phyloP scores from a whole-genome alignment of 2,329 filamentous ascomycete species.

The Proliferodiscus dingleyae region DNA sequence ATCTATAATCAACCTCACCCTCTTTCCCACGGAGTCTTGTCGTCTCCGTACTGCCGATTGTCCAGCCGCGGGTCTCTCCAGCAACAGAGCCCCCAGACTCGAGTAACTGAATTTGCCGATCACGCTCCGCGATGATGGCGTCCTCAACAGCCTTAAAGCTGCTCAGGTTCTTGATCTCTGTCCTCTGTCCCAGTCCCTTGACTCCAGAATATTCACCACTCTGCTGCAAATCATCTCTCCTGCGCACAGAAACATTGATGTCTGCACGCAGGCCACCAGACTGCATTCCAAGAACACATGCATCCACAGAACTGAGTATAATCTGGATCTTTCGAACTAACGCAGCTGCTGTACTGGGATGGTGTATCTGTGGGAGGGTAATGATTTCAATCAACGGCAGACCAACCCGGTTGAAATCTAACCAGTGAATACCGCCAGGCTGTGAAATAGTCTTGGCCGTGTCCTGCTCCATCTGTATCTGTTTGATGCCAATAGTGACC shows the following conservation, averaged over 20 bases:
- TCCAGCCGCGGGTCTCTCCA: slow-evolving; percentile 92
- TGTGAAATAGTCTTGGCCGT: slow-evolving; percentile 89
- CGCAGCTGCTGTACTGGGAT: slow-evolving; percentile 80
- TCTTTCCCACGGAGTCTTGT: slow-evolving; percentile 83
- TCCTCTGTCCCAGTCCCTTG: slow-evolving; percentile 71
- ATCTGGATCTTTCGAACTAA: slow-evolving; percentile 85
- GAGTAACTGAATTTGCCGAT: slow-evolving; percentile 78
- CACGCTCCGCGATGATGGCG: slow-evolving; percentile 84
- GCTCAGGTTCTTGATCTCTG: slow-evolving; percentile 95
- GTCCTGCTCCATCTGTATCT: slow-evolving; percentile 96
- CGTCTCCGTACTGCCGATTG: slow-evolving; percentile 77
- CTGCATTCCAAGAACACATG: slow-evolving; percentile 91
- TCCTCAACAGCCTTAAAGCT: slow-evolving; percentile 95
- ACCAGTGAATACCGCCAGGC: slow-evolving; percentile 65
- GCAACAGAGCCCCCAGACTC: slow-evolving; percentile 69
- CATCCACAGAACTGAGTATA: slow-evolving; percentile 72
- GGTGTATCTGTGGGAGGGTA: slow-evolving; percentile 81
- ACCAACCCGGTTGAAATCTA: slow-evolving; percentile 93
- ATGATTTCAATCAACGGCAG: slow-evolving; percentile 93
- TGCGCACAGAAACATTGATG: slow-evolving; percentile 84
- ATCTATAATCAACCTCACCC: slow-evolving; percentile 94
- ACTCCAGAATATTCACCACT: slow-evolving; percentile 51
- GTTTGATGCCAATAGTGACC: slow-evolving; percentile 78
- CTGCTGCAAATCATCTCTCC: slow-evolving; percentile 37
- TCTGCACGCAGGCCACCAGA: slow-evolving; percentile 85